Evolutionary conservation across 768 basidiomycete genomes (phyloP), one percentile per base, ranked within the genome.

Genomic region (Tylopilus balloui): DNA sequence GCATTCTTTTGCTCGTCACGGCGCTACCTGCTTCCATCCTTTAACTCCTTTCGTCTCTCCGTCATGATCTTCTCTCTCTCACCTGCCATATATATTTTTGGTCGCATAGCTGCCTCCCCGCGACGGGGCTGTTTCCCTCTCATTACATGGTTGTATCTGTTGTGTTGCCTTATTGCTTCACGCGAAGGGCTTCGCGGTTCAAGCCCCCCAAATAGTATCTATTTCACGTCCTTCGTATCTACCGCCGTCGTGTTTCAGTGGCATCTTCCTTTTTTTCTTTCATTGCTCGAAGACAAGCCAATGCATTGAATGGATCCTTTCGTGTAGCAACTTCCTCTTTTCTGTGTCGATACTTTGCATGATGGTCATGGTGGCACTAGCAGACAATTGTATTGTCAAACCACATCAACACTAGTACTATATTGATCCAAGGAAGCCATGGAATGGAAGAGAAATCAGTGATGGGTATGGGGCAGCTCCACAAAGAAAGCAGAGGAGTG

Each of bases 111-210:
- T 61, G 54, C 48, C 40, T 53, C 34, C 42, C 45, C 29, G 43
- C 45, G 28, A 39, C 46, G 47, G 57, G 48, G 23, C 28, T 38
- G 48, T 47, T 45, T 37, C 47, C 42, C 39, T 40, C 44, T 51
- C 34, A 64, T 46, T 44, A 53, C 55, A 57, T 29, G 28, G 53
- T 39, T 61, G 59, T 62, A 59, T 62, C 59, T 48, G 55, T 64
- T 62, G 48, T 57, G 47, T 51, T 56, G 37, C 50, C 25, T 53
- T 57, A 45, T 51, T 56, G 37, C 50, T 21, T 53, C 61, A n/a
- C 48, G 73, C 74, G 75, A 76, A 76, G 74, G 74, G 75, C 74
- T 75, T 76, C 74, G 74, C 74, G 47, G 31, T 54, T 60, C 60
- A 72, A 73, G 74, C 68, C 73, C 73, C 74, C 55, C 14, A 55